phyloP scores from a whole-genome alignment of 106 monocot species.

The Allium fistulosum region DNA sequence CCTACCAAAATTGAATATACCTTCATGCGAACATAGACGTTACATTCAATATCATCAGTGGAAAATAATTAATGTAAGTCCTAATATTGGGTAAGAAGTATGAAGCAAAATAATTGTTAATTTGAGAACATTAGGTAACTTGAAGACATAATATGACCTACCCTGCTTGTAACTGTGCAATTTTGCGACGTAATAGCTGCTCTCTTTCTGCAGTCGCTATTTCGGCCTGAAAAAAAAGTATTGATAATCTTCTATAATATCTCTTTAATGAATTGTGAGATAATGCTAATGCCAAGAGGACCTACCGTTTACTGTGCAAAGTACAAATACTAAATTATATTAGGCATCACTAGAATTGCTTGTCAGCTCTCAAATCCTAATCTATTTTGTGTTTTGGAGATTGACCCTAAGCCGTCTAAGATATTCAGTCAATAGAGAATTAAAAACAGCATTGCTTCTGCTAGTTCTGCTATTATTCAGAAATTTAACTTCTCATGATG shows the following conservation, averaged over 20 bases:
- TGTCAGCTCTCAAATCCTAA: too few species aligned
- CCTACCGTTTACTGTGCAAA: too few species aligned
- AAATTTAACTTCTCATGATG: too few species aligned
- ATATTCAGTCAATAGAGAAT: too few species aligned
- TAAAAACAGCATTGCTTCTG: too few species aligned
- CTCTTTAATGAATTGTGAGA: background rate
- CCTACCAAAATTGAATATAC: too few species aligned
- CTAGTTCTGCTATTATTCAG: too few species aligned
- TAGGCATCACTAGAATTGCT: too few species aligned
- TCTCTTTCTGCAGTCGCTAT: slow-evolving; percentile 63
- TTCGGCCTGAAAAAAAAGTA: slow-evolving; percentile 20
- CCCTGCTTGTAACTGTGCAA: slow-evolving; percentile 81
- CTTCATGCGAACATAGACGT: background rate
- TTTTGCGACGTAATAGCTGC: slow-evolving; percentile 60
- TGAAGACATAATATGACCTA: slow-evolving; percentile 10
- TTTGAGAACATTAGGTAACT: background rate
- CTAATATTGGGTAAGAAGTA: background rate
- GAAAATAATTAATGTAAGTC: background rate
- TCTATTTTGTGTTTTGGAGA: too few species aligned
- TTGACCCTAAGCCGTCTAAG: too few species aligned
- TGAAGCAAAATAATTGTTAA: background rate
- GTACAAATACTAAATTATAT: too few species aligned
- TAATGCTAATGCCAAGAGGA: background rate
- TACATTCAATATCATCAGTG: background rate
- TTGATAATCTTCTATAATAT: background rate